Evolutionary conservation across 768 basidiomycete species (phyloP), one percentile per base, ranked within the genome.

Genomic region (Boletus subparvulus): DNA sequence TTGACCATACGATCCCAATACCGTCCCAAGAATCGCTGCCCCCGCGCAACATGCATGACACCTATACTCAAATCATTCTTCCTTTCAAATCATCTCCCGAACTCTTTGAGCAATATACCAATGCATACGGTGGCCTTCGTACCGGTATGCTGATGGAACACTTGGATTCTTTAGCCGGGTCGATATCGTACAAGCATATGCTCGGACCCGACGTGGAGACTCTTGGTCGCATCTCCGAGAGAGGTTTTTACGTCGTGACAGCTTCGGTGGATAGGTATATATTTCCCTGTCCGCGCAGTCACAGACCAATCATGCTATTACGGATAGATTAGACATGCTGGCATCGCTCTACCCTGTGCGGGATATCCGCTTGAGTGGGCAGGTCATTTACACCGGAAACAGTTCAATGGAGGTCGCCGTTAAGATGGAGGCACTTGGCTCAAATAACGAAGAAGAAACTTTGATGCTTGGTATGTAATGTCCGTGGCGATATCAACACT

Each of bases 351-450:
- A 81, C 50, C 81, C 86, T 11, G 73, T 81, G 12, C 78, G 84
- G 11, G 90, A 93, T 67, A 77, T 92, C 24, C 78, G 87, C 28
- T 73, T 92, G 35, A 86, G 86, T 37, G 92, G 91, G 0, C 90
- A 92, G 64, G 90, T 93, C 19, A 86, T 92, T 35, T 88, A 86
- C 61, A 86, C 86, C 0, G 92, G 90, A 0, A 76, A 68, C 46
- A 88, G 85, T 53, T 90, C 88, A 0, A 89, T 93, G 83, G 90
- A 93, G 66, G 84, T 93, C n/a, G 88, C 84, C 5, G 86, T 94
- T 42, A 88, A 87, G 68, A 88, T 93, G 87, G 89, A 92, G 66
- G 83, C 78, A 3, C 70, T 85, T 30, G 77, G 77, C 19, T 65
- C 64, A n/a, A 75, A 74, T 17, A 74, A 74, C 33, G 72, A 75